These are phyloP conservation scores for Castanea sativa DNA, from an alignment of 306 rosid genomes.

Conservation along the genomic window DNA sequence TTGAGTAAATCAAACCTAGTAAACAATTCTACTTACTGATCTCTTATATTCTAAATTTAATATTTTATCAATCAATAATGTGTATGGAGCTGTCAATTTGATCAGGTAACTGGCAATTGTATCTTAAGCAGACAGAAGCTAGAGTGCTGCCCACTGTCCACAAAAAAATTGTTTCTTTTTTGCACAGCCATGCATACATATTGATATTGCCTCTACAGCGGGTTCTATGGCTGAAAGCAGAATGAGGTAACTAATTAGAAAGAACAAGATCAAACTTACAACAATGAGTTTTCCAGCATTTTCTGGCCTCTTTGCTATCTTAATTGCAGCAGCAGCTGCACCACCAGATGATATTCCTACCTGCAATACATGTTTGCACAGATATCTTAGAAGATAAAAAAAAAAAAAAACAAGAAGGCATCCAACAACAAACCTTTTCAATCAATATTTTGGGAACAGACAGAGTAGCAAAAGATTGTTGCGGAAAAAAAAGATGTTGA, in stretches of 20 bases:
- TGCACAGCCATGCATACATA: neutral
- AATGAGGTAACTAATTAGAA: neutral
- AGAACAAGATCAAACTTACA: slow-evolving; percentile 50
- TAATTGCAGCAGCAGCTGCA: slow-evolving; percentile 84
- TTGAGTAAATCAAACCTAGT: neutral
- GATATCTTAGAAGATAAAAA: neutral
- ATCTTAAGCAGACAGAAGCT: too few relatives aligned
- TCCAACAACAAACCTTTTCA: neutral
- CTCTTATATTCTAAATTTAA: neutral
- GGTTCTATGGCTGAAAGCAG: neutral
- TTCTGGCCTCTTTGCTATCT: slow-evolving; percentile 78
- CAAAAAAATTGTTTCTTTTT: neutral
- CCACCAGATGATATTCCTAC: slow-evolving; percentile 98
- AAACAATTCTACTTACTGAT: neutral
- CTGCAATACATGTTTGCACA: slow-evolving; percentile 38
- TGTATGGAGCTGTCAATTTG: neutral
- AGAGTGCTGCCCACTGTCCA: neutral
- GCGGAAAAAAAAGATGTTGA: neutral
- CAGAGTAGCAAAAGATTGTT: neutral
- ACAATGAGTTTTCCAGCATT: slow-evolving; percentile 92
- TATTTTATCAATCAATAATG: neutral
- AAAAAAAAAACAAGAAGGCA: neutral
- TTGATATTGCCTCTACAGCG: neutral
- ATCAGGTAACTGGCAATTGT: neutral
- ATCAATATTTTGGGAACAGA: neutral